Evolutionary conservation across 768 basidiomycete genomes (phyloP).

Genomic region (Suillus decipiens): DNA sequence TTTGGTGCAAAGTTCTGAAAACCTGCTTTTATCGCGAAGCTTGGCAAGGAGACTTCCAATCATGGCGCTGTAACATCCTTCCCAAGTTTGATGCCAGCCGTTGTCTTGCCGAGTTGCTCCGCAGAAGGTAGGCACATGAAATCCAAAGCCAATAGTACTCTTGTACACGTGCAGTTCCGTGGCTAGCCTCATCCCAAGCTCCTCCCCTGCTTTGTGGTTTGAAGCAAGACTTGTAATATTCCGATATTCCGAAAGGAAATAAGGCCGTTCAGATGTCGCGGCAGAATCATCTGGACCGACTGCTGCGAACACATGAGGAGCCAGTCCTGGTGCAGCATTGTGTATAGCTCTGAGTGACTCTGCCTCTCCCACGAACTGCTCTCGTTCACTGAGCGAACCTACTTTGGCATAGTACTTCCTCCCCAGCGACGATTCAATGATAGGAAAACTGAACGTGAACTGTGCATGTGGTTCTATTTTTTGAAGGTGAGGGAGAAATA

Average conservation of each 20-base stretch:
- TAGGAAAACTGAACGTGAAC: constrained; percentile 48
- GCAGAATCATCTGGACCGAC: constrained; percentile 38
- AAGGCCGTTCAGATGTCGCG: constrained; percentile 45
- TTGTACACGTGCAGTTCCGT: constrained; percentile 62
- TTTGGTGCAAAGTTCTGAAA: constrained; percentile 49
- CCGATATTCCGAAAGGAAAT: constrained; percentile 77
- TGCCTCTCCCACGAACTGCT: constrained; percentile 70
- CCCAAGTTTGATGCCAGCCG: constrained; percentile 76
- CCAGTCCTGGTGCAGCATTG: constrained; percentile 66
- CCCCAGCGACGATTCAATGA: constrained; percentile 58
- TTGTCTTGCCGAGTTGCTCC: constrained; percentile 70
- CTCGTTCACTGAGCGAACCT: constrained; percentile 51
- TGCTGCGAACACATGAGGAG: constrained; percentile 55
- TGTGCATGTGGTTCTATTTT: constrained; percentile 51
- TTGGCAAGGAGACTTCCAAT: constrained; percentile 57
- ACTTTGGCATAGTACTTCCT: constrained; percentile 62
- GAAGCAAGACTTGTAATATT: constrained; percentile 45
- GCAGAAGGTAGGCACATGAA: constrained; percentile 74
- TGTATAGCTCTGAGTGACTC: constrained; percentile 67
- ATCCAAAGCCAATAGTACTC: constrained; percentile 64
- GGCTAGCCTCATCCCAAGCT: constrained; percentile 63
- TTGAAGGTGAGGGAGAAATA: constrained; percentile 47
- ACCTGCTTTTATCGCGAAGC: constrained; percentile 42
- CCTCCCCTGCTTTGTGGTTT: constrained; percentile 43
- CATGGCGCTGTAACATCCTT: constrained; percentile 63